Percentiles rank a stretch among this genome's conserved stretches.
These are phyloP conservation scores for Apophysomyces variabilis DNA, from an alignment of 371 early-diverging fungal species.

Conservation along the genomic window DNA sequence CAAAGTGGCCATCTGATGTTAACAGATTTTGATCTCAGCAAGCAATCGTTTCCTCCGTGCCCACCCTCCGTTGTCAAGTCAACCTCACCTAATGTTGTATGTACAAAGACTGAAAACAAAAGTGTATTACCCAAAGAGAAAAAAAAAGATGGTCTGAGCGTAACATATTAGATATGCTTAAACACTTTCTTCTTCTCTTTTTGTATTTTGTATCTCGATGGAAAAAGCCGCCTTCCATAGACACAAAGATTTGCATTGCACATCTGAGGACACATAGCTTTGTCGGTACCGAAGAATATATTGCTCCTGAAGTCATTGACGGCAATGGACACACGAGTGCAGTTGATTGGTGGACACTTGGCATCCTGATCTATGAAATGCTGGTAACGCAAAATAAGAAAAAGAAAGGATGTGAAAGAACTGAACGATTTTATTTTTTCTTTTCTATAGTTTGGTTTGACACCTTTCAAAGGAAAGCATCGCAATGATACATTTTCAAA, in stretches of 20 bases:
- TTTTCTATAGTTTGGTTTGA: constrained; percentile 68
- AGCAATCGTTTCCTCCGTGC: constrained; percentile 78
- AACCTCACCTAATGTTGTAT: constrained; percentile 55
- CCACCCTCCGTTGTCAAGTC: constrained; percentile 79
- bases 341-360: constrained; percentile 99
- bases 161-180: constrained; percentile 6
- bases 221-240: constrained; percentile 66
- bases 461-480: constrained; percentile 92
- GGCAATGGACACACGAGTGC: constrained; percentile 93
- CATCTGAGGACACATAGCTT: constrained; percentile 91
- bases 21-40: constrained; percentile 89
- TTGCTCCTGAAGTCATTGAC: constrained; percentile 95
- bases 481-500: constrained; percentile 85
- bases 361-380: constrained; percentile 98
- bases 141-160: not conserved
- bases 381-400: constrained; percentile 55
- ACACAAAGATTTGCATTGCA: constrained; percentile 83
- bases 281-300: constrained; percentile 98
- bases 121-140: not conserved
- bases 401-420: constrained; percentile 13
- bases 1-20: constrained; percentile 95
- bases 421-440: not conserved
- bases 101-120: constrained; percentile 17
- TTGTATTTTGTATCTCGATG: constrained; percentile 8
- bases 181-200: not conserved